Evolutionary conservation across 208 protist species (phyloP), one percentile per base, ranked within the genome.

Genomic region (Leishmania guyanensis): DNA sequence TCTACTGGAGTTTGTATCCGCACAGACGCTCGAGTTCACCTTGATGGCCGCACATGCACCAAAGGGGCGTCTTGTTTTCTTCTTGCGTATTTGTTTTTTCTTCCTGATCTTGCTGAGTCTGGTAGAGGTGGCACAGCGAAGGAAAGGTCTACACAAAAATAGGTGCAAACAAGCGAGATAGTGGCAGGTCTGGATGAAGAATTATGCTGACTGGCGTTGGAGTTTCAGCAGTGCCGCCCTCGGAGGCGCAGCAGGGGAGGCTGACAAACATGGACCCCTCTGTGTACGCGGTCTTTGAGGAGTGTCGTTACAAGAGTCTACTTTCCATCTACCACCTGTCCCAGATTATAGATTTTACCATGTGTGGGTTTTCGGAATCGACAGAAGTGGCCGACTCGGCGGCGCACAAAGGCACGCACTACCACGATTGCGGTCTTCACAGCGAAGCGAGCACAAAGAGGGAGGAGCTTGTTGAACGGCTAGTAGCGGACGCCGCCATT

Each of bases 231-330:
- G 36, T 43, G 60, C 60, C 62, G 46, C 76, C 43, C 4, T 50
- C 33, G 64, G 76, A 46, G 43, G 20, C n/a, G 33, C 58, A 22
- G 22, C 5, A 53, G 43, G 8, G n/a, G 29, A 53, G 26, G 62
- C 62, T 68, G 62, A 14, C 60, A 17, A 71, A 36, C 53, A 68
- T 46, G 39, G 78, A 86, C 46, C 60, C 82, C 0, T 71, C 48
- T 46, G 65, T 68, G 33, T 70, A 78, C n/a, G 78, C 77, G 16
- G 82, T 86, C 46, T 53, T 81, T 43, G 48, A 77, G 46, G 78
- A 79, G n/a, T 86, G 82, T 54, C 77, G 77, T 22, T 58, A 75
- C 39, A 72, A 77, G 1, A 86, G 64, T 33, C 66, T 82, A 26
- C 29, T 80, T 48, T 43, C 76, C 22, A 58, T 56, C 3, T 43